These are phyloP conservation scores for Phytophthora cryptogea DNA, from an alignment of 352 stramenopile genomes.

Conservation along the genomic window DNA sequence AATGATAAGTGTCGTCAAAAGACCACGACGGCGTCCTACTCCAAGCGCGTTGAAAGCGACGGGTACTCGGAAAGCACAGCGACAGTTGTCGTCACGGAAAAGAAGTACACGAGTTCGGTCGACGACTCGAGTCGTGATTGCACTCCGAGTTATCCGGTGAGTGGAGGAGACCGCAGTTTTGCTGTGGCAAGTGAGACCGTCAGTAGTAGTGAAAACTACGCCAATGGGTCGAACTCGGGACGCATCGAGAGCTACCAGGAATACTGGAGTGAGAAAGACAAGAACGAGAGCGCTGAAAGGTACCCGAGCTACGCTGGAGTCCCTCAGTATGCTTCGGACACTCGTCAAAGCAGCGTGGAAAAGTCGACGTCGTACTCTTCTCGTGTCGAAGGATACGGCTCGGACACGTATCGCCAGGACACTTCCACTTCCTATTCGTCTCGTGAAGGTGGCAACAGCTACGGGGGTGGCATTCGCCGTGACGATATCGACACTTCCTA, in stretches of 20 bases:
- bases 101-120: background rate
- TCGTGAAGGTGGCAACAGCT: background rate
- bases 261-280: background rate
- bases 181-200: background rate
- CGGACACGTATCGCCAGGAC: background rate
- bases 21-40: background rate
- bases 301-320: background rate
- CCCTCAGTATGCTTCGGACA: background rate
- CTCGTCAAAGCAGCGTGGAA: background rate
- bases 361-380: background rate
- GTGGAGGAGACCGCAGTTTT: background rate
- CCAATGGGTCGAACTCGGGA: background rate
- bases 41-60: background rate
- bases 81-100: slow-evolving; percentile 1
- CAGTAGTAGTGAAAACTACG: background rate
- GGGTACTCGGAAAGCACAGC: background rate
- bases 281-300: background rate
- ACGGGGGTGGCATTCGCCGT: background rate
- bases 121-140: background rate
- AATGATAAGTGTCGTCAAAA: background rate
- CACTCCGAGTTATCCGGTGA: background rate
- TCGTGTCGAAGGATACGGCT: background rate
- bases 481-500: too few species aligned
- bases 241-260: background rate
- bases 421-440: background rate